Evolutionary conservation across 176 grass and related monocot species (phyloP).

Genomic region (Olyra latifolia): DNA sequence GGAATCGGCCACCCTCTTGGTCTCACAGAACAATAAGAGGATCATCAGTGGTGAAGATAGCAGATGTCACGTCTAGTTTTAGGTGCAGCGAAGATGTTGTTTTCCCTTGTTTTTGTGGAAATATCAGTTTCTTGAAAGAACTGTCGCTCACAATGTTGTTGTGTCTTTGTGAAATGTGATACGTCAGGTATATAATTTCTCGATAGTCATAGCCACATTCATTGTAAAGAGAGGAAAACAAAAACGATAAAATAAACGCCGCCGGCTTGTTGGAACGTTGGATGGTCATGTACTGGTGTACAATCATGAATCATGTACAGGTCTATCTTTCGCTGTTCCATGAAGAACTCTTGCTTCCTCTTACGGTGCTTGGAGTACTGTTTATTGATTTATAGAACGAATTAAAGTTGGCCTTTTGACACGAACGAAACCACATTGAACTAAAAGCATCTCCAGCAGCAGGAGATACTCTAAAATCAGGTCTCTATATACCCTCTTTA

Average conservation of each 20-base stretch:
- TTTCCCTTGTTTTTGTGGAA: background rate
- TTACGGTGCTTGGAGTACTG: background rate
- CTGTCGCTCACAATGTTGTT: constrained; percentile 1
- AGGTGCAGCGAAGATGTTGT: background rate
- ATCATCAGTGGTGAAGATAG: constrained; percentile 44
- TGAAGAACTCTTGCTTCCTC: background rate
- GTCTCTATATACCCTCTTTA: too few relatives aligned
- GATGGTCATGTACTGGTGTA: background rate
- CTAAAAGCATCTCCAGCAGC: too few relatives aligned
- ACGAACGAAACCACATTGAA: background rate
- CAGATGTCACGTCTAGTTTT: constrained; percentile 47
- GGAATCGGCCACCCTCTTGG: constrained; percentile 63
- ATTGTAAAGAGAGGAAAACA: constrained; percentile 43
- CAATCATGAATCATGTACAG: background rate
- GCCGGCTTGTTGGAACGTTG: constrained; percentile 17
- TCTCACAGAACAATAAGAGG: constrained; percentile 62
- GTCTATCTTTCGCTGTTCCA: background rate
- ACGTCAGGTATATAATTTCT: constrained; percentile 43
- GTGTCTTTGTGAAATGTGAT: constrained; percentile 6
- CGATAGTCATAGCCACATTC: constrained; percentile 42
- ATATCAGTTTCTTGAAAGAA: background rate
- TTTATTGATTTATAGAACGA: background rate
- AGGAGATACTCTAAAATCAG: too few relatives aligned
- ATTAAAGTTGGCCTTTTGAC: background rate
- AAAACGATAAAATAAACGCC: constrained; percentile 17